Conservation (phyloP, 148 eudicot species). For the Amaranthus hypochondriacus region DNA sequence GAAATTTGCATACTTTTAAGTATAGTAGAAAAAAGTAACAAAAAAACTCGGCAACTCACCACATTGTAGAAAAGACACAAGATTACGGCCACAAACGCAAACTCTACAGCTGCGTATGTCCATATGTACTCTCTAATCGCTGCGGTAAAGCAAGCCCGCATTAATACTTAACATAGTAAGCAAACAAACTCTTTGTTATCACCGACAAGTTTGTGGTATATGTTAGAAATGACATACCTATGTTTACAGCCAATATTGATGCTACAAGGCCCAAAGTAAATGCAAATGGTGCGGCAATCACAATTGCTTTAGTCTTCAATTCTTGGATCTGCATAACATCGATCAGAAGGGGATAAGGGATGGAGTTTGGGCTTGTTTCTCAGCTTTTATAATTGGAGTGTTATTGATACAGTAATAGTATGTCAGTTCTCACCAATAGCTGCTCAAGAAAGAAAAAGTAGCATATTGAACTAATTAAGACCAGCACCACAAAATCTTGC, state of each 20-base stretch:
- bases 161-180: neutral
- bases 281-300: constrained; percentile 83
- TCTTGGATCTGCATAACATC: constrained; percentile 44
- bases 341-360: neutral
- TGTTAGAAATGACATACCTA: constrained; percentile 43
- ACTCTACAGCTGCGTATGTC: constrained; percentile 89
- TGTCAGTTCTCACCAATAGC: constrained; percentile 52
- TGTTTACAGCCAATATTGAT: constrained; percentile 63
- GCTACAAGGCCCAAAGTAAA: constrained; percentile 58
- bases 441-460: constrained; percentile 97
- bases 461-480: constrained; percentile 79
- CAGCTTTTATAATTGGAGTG: neutral
- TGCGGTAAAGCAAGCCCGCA: constrained; percentile 36
- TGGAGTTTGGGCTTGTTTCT: no score
- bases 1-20: neutral
- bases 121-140: constrained; percentile 82
- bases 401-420: constrained; percentile 8
- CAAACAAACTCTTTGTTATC: neutral
- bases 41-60: constrained; percentile 30
- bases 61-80: constrained; percentile 57
- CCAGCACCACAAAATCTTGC: constrained; percentile 94
- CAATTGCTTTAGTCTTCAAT: constrained; percentile 58
- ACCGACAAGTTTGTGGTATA: neutral
- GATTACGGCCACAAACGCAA: constrained; percentile 63
- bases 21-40: neutral